These are phyloP conservation scores for Rhizopogon vulgaris DNA, from an alignment of 768 basidiomycete genomes.

Conservation along the genomic window DNA sequence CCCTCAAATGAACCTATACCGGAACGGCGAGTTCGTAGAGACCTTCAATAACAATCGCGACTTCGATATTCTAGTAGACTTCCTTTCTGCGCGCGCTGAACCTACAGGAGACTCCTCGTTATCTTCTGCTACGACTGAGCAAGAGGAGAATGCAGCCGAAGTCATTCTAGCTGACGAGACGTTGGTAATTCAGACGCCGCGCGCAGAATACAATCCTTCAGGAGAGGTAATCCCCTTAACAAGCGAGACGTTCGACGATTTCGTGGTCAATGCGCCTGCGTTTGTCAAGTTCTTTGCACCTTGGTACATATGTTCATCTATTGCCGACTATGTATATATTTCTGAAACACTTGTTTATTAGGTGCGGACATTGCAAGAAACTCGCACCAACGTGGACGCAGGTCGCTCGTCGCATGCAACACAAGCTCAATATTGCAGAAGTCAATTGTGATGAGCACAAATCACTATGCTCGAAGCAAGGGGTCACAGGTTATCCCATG, in stretches of 20 bases:
- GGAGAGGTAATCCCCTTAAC: conserved; percentile 20
- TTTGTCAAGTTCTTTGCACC: conserved; percentile 88
- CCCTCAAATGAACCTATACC: conserved; percentile 71
- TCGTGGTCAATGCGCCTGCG: conserved; percentile 40
- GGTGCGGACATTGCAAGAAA: conserved; percentile 96
- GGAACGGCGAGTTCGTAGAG: conserved; percentile 55
- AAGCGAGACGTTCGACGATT: conserved; percentile 31
- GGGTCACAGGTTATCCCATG: conserved; percentile 79
- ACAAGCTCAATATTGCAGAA: conserved; percentile 71
- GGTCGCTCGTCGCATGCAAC: conserved; percentile 65
- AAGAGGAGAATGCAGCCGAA: conserved; percentile 1
- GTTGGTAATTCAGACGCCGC: conserved; percentile 13
- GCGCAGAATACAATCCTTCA: conserved; percentile 14
- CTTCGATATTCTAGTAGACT: conserved; percentile 48
- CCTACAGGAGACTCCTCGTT: conserved; percentile 12
- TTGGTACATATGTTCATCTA: conserved; percentile 43
- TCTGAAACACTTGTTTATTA: conserved; percentile 10
- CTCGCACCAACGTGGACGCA: conserved; percentile 78
- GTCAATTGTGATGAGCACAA: conserved; percentile 83
- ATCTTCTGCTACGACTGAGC: conserved; percentile 1
- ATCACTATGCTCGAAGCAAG: conserved; percentile 57
- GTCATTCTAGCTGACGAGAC: conserved; percentile 2
- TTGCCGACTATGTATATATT: too few relatives aligned
- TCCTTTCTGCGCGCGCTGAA: conserved; percentile 41
- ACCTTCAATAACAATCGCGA: conserved; percentile 51